These are phyloP conservation scores for Leptoxyphium fumago DNA, from an alignment of 2,329 filamentous ascomycete species.

Conservation along the genomic window DNA sequence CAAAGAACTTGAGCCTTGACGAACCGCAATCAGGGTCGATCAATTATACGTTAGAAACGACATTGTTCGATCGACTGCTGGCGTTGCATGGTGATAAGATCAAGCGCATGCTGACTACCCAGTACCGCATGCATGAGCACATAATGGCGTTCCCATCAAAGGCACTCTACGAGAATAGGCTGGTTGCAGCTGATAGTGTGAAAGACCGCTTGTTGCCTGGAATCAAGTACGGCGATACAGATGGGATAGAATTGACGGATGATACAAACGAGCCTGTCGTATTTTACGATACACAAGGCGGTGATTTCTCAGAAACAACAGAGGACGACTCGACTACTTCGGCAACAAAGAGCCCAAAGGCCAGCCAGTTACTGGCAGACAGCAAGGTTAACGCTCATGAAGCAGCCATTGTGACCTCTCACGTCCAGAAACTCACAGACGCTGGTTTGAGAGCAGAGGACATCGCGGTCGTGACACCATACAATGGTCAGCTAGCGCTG, in stretches of 20 bases:
- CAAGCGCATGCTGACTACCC: conserved; percentile 89
- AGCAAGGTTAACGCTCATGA: conserved; percentile 92
- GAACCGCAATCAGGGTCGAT: conserved; percentile 20
- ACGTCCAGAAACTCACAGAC: conserved; percentile 61
- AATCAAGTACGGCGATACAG: conserved; percentile 47
- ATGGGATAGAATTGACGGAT: conserved; percentile 54
- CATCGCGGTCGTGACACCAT: conserved; percentile 88
- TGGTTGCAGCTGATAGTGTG: conserved; percentile 69
- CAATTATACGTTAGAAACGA: conserved; percentile 52
- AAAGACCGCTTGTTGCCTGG: conserved; percentile 60
- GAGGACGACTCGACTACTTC: conserved; percentile 49
- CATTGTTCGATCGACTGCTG: conserved; percentile 80
- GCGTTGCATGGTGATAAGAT: conserved; percentile 65
- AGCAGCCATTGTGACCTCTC: conserved; percentile 61
- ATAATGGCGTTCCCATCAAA: conserved; percentile 93
- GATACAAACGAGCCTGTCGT: conserved; percentile 78
- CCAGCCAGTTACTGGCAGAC: conserved; percentile 45
- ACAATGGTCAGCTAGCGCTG: conserved; percentile 81
- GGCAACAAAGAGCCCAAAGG: conserved; percentile 31
- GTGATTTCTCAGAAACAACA: conserved; percentile 69
- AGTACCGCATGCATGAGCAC: conserved; percentile 93
- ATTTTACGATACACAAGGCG: conserved; percentile 93
- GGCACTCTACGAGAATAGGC: conserved; percentile 68
- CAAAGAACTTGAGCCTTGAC: conserved; percentile 14
- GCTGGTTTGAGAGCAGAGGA: conserved; percentile 70